phyloP scores from a whole-genome alignment of 176 grass and related monocot genomes.

The Tuctoria greenei region DNA sequence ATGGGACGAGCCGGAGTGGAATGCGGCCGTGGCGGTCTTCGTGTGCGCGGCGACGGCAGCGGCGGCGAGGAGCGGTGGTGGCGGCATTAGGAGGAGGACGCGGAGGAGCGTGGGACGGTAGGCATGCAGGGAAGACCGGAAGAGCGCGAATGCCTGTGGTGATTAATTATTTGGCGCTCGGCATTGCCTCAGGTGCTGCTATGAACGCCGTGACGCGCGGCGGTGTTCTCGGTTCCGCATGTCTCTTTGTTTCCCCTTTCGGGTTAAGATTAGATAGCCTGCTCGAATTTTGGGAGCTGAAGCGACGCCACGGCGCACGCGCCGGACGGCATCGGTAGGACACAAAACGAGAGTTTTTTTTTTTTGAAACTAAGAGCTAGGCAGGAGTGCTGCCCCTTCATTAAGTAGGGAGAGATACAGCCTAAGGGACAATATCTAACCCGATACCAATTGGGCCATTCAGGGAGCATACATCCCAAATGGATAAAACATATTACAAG shows the following conservation, averaged over 20 bases:
- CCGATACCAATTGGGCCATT: no score
- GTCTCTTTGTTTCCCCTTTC: background rate
- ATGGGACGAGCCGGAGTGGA: background rate
- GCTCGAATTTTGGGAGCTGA: no score
- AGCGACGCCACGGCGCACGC: no score
- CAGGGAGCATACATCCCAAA: no score
- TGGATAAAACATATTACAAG: no score
- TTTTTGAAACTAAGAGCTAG: no score
- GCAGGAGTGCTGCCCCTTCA: no score
- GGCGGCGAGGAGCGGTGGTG: constrained; percentile 5
- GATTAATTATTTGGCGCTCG: background rate
- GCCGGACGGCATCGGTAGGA: no score
- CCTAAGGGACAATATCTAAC: no score
- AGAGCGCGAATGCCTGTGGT: background rate
- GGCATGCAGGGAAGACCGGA: constrained; percentile 33
- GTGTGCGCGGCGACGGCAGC: background rate
- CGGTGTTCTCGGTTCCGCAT: background rate
- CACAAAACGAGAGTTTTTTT: no score
- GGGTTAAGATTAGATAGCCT: no score
- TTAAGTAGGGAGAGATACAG: no score
- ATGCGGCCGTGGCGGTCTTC: background rate
- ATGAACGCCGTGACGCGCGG: background rate
- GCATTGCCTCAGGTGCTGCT: background rate
- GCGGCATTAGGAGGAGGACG: constrained; percentile 21
- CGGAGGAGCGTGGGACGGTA: background rate